Evolutionary conservation across 2,329 filamentous ascomycete species (phyloP).

Genomic region (Botrytis aclada): DNA sequence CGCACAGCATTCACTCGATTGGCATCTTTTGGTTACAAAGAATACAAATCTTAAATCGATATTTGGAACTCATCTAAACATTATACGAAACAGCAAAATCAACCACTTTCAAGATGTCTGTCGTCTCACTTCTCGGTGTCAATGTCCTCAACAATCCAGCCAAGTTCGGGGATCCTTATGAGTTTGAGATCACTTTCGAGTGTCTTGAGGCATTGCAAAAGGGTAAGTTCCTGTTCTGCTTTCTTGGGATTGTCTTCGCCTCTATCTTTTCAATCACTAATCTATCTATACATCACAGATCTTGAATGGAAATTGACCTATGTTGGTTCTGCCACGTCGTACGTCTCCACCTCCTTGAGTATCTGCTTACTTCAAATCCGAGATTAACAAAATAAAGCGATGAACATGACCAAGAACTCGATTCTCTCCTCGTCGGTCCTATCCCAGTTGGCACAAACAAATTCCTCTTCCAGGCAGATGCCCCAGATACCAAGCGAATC

Average conservation of each 20-base stretch:
- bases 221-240: constrained; percentile 51
- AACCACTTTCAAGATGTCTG: constrained; percentile 66
- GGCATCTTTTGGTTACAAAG: constrained; percentile 10
- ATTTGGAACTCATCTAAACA: background rate
- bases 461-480: constrained; percentile 94
- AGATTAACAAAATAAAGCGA: constrained; percentile 28
- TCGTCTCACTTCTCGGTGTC: constrained; percentile 92
- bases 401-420: constrained; percentile 97
- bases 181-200: constrained; percentile 98
- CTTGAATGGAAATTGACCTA: constrained; percentile 99
- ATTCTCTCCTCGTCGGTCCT: constrained; percentile 93
- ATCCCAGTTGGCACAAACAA: constrained; percentile 98
- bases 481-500: constrained; percentile 85
- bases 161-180: constrained; percentile 86
- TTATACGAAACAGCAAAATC: background rate
- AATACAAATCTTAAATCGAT: background rate
- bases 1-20: background rate
- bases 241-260: background rate
- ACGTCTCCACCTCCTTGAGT: constrained; percentile 43
- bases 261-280: constrained; percentile 19
- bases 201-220: constrained; percentile 93
- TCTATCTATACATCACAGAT: constrained; percentile 52
- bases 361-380: background rate
- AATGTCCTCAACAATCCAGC: constrained; percentile 97
- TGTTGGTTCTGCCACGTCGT: constrained; percentile 96